phyloP scores from a whole-genome alignment of 371 early-diverging fungal genomes.

The Umbelopsis sp. region DNA sequence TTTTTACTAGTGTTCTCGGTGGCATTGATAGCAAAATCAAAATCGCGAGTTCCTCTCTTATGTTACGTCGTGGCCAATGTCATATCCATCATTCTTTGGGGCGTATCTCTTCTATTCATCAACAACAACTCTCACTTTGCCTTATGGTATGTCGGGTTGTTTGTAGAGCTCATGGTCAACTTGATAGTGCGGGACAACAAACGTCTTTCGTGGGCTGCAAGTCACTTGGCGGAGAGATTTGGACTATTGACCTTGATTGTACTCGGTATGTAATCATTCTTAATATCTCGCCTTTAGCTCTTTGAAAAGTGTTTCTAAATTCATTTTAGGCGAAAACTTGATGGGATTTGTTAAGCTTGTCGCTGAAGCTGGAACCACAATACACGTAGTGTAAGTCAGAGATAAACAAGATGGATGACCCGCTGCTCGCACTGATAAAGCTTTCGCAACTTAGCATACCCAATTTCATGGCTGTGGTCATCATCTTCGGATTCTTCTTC shows the following conservation, averaged over 20 bases:
- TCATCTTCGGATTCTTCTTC: conserved; percentile 57
- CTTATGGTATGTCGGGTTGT: conserved; percentile 57
- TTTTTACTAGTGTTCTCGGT: conserved; percentile 36
- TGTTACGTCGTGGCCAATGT: conserved; percentile 53
- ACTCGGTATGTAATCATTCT: conserved; percentile 38
- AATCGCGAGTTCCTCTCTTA: conserved; percentile 43
- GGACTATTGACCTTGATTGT: conserved; percentile 62
- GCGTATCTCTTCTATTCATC: conserved; percentile 44
- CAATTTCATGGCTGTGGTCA: conserved; percentile 55
- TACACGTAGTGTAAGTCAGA: conserved; percentile 38
- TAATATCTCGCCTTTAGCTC: neutral
- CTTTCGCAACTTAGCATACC: conserved; percentile 31
- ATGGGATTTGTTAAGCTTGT: conserved; percentile 50
- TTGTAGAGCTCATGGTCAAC: conserved; percentile 52
- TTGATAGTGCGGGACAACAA: conserved; percentile 52
- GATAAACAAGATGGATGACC: too few relatives aligned
- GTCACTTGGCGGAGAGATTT: conserved; percentile 61
- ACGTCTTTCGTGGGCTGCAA: conserved; percentile 62
- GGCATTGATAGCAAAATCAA: conserved; percentile 48
- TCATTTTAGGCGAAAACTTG: conserved; percentile 40
- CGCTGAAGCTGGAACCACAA: conserved; percentile 35
- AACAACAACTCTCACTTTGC: conserved; percentile 47
- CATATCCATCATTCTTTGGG: conserved; percentile 58
- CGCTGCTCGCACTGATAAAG: neutral
- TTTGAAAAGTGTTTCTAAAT: neutral